Conservation (phyloP, 2,329 filamentous ascomycete genomes). For the Penicillium sp. region DNA sequence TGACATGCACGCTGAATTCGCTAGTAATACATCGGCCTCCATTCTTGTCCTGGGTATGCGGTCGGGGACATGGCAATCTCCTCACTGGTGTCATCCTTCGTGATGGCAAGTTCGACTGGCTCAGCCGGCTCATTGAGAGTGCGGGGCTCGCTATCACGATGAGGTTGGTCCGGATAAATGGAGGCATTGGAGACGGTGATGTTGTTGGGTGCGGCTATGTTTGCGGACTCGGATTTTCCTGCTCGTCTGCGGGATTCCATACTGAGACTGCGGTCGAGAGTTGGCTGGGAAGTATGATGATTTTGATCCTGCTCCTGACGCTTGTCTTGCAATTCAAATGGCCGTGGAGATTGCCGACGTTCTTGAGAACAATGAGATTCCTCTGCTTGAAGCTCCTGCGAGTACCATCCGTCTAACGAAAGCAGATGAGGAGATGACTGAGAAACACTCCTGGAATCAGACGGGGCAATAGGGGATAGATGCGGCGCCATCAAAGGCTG, state of each 20-base stretch:
- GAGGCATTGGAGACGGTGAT: slow-evolving; percentile 9
- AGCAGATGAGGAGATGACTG: slow-evolving; percentile 2
- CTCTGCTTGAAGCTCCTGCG: background rate
- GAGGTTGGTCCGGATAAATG: slow-evolving; percentile 15
- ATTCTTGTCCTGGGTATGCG: slow-evolving; percentile 48
- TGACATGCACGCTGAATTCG: background rate
- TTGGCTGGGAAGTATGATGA: background rate
- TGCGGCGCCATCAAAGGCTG: slow-evolving; percentile 5
- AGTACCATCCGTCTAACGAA: background rate
- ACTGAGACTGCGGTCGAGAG: slow-evolving; percentile 1
- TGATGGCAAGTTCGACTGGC: slow-evolving; percentile 35
- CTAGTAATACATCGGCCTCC: slow-evolving; percentile 33
- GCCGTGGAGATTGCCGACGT: background rate
- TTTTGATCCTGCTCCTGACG: background rate
- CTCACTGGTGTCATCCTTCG: slow-evolving; percentile 40
- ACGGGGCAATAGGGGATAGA: slow-evolving; percentile 8
- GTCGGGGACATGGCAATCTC: slow-evolving; percentile 48
- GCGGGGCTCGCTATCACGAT: slow-evolving; percentile 20
- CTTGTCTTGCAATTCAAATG: background rate
- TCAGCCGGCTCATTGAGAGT: slow-evolving; percentile 21
- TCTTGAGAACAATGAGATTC: background rate
- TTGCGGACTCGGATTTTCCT: background rate
- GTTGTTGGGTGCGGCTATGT: slow-evolving; percentile 1
- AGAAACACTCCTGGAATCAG: slow-evolving; percentile 2
- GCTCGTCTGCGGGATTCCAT: slow-evolving; percentile 12